Evolutionary conservation across 495 filamentous ascomycete genomes (phyloP).

Genomic region (Penicillium pulvis): DNA sequence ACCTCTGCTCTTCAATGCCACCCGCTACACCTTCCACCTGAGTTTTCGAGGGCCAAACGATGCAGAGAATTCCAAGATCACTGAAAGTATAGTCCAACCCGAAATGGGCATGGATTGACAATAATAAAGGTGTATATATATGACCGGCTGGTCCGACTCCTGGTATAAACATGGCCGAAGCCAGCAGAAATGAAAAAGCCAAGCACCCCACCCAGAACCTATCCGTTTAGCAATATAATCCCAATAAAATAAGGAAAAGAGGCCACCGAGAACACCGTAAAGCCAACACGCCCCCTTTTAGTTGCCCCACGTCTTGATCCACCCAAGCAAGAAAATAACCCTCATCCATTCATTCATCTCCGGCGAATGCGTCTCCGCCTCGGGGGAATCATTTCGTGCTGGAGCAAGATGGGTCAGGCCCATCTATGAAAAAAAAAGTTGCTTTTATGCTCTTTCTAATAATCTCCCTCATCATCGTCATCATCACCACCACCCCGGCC

Average conservation of each 20-base stretch:
- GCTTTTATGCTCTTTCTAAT: slow-evolving; percentile 15
- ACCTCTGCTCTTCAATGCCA: no score
- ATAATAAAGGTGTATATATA: slow-evolving; percentile 10
- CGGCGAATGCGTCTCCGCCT: slow-evolving; percentile 7
- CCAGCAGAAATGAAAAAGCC: slow-evolving; percentile 18
- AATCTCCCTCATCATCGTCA: slow-evolving; percentile 40
- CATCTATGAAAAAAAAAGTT: slow-evolving; percentile 8
- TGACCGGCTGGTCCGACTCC: slow-evolving; percentile 7
- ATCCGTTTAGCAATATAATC: slow-evolving; percentile 35
- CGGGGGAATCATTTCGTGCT: slow-evolving; percentile 14
- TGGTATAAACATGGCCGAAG: slow-evolving; percentile 27
- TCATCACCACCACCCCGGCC: slow-evolving; percentile 66
- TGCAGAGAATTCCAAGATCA: no score
- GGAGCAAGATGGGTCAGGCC: slow-evolving; percentile 4
- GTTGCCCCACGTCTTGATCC: slow-evolving; percentile 19
- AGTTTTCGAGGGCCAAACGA: no score
- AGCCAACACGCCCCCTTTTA: slow-evolving; percentile 31
- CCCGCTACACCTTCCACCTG: no score
- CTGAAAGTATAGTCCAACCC: not conserved
- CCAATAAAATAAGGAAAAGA: slow-evolving; percentile 12
- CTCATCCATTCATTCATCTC: slow-evolving; percentile 15
- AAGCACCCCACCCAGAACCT: slow-evolving; percentile 27
- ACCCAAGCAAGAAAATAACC: slow-evolving; percentile 19
- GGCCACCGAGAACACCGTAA: slow-evolving; percentile 36
- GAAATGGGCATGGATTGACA: not conserved